Percentiles rank a stretch among this genome's conserved stretches.
phyloP scores from a whole-genome alignment of 1,139 yeast species.

The Nakaseomyces delphensis region DNA sequence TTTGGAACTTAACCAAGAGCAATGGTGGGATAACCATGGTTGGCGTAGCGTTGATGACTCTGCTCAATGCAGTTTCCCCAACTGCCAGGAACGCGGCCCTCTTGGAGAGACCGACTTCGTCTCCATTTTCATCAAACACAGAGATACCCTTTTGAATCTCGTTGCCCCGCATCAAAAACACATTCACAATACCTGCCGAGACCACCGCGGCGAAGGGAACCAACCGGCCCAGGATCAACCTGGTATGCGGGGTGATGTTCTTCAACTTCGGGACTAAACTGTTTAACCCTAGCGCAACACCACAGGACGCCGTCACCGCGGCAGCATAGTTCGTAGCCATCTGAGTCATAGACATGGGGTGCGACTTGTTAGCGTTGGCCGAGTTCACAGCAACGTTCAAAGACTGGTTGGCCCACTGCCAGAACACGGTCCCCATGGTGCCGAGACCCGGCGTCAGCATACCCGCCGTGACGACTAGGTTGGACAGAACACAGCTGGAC shows the following conservation, averaged over 20 bases:
- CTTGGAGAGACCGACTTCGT: slow-evolving; percentile 67
- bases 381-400: slow-evolving; percentile 93
- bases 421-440: slow-evolving; percentile 80
- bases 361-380: slow-evolving; percentile 91
- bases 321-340: slow-evolving; percentile 66
- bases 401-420: slow-evolving; percentile 97
- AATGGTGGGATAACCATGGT: slow-evolving; percentile 94
- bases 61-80: slow-evolving; percentile 90
- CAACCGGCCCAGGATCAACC: slow-evolving; percentile 64
- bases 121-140: slow-evolving; percentile 63
- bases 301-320: slow-evolving; percentile 92
- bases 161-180: slow-evolving; percentile 89
- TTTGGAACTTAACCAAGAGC: slow-evolving; percentile 67
- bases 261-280: slow-evolving; percentile 76
- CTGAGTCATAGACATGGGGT: slow-evolving; percentile 74
- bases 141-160: slow-evolving; percentile 79
- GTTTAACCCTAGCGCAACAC: slow-evolving; percentile 89
- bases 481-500: slow-evolving; percentile 91
- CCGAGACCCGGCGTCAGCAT: slow-evolving; percentile 94
- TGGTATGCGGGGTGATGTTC: slow-evolving; percentile 57
- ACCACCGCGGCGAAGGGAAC: slow-evolving; percentile 98
- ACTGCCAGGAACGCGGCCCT: slow-evolving; percentile 87
- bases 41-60: slow-evolving; percentile 95
- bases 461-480: slow-evolving; percentile 90
- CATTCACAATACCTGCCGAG: slow-evolving; percentile 90